Conservation (phyloP, 2,329 filamentous ascomycete species). For the Rugonectria rugulosa region DNA sequence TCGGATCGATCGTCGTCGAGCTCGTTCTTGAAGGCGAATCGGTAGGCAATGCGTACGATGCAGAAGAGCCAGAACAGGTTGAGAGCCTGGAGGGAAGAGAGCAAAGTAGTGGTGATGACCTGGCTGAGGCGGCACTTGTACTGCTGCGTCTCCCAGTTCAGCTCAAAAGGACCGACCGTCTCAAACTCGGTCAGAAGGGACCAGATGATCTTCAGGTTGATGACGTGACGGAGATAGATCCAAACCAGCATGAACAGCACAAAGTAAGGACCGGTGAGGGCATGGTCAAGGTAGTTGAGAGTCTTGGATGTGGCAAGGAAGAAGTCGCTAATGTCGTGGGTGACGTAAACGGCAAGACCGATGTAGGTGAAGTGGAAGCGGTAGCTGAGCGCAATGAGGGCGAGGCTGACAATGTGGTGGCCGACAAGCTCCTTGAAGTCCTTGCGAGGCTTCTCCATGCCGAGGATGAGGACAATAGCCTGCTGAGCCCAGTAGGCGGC, state of each 20-base stretch:
- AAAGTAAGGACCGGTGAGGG: constrained; percentile 85
- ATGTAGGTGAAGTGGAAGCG: constrained; percentile 98
- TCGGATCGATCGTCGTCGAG: constrained; percentile 78
- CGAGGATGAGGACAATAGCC: constrained; percentile 84
- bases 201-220: constrained; percentile 79
- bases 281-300: constrained; percentile 87
- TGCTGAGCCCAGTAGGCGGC: constrained; percentile 97
- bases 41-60: constrained; percentile 77
- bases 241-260: constrained; percentile 81
- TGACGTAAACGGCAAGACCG: constrained; percentile 90
- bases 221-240: constrained; percentile 89
- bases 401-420: constrained; percentile 89
- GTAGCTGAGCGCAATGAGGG: constrained; percentile 86
- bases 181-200: constrained; percentile 79
- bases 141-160: constrained; percentile 79
- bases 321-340: constrained; percentile 93
- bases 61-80: constrained; percentile 86
- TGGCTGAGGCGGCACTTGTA: constrained; percentile 79
- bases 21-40: constrained; percentile 68
- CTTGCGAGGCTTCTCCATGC: constrained; percentile 91
- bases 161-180: constrained; percentile 75
- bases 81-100: constrained; percentile 73
- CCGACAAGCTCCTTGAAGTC: constrained; percentile 93
- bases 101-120: constrained; percentile 69
- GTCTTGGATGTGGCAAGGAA: constrained; percentile 94